Evolutionary conservation across 1,284 basidiomycete genomes (phyloP), one percentile per base, ranked within the genome.

Genomic region (Porogramme epimiltina): DNA sequence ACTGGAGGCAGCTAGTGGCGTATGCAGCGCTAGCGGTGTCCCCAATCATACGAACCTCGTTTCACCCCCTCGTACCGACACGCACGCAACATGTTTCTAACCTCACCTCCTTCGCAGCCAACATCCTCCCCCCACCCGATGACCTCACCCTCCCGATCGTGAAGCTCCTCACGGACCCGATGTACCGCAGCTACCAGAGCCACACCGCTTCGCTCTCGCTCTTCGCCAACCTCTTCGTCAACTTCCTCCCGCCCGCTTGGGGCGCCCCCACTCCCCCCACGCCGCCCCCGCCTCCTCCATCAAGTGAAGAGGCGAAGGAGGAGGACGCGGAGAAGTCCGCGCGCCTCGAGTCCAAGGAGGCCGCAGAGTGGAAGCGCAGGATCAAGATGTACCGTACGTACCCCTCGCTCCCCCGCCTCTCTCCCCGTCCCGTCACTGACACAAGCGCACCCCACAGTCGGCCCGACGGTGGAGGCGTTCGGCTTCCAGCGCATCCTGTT

Each of bases 311-410:
- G 59, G 76, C 74, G 66, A 83, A 76, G 66, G 90, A 46, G 44
- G 52, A 48, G 25, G 49, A 51, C 3, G 41, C 45, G 66, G 91
- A 59, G 51, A 54, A 54, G 53, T 45, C 51, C 4, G 36, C 47
- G 18, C 45, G 42, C 20, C 44, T 51, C 19, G 47, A 39, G 23
- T 70, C 70, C 38, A 79, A 81, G 63, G 78, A 83, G 60, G 77
- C 75, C 66, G 82, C 76, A 66, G 91, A 91, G 69, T 89, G 82
- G 85, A 91, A 89, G 70, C 77, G 87, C 45, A 79, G 91, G 43
- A 80, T 94, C 67, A 93, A 91, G 77, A 91, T 94, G 82, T 95
- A 92, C 72, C 74, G 92, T 95, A 67, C 72, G 91, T 87, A 26
- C 41, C 40, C 25, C 33, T 42, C 10, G n/a, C n/a, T n/a, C n/a